Percentiles rank a stretch among this genome's conserved stretches.
phyloP scores from a whole-genome alignment of 208 protist genomes.

The Borovskyia barvae region DNA sequence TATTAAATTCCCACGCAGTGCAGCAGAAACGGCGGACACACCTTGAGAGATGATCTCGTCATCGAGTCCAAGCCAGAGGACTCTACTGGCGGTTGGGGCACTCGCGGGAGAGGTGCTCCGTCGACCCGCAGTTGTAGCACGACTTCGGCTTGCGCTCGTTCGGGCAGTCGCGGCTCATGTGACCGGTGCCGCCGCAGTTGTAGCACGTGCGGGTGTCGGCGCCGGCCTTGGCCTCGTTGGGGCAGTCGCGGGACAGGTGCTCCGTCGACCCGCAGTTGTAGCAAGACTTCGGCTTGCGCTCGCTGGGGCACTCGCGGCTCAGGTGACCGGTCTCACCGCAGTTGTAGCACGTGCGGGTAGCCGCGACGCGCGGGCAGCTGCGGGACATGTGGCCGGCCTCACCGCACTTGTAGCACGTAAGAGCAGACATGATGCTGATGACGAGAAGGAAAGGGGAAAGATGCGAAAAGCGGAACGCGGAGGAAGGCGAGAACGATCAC shows the following conservation, averaged over 20 bases:
- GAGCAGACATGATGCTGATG: constrained; percentile 36
- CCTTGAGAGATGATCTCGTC: too few species aligned
- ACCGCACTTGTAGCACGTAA: constrained; percentile 57
- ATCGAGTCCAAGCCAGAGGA: too few species aligned
- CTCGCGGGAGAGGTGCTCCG: constrained; percentile 60
- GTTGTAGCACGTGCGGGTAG: constrained; percentile 55
- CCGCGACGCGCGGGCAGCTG: constrained; percentile 42
- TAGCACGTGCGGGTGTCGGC: constrained; percentile 57
- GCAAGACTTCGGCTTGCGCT: constrained; percentile 38
- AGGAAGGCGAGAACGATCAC: background rate
- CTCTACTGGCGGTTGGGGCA: constrained; percentile 28
- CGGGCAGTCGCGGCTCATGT: constrained; percentile 70
- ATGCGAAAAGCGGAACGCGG: background rate
- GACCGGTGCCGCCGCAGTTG: constrained; percentile 53
- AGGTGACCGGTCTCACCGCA: constrained; percentile 61
- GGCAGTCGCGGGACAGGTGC: constrained; percentile 60
- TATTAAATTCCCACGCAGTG: too few species aligned
- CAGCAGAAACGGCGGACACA: too few species aligned
- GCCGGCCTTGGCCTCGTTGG: constrained; percentile 29
- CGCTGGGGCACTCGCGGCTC: constrained; percentile 63
- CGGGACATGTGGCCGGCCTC: constrained; percentile 57
- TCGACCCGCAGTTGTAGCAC: constrained; percentile 75
- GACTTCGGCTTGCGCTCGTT: constrained; percentile 31
- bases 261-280: constrained; percentile 22
- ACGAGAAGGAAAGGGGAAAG: constrained; percentile 2